phyloP scores from a whole-genome alignment of 2,329 filamentous ascomycete species.

The Fusarium cyanostomum region DNA sequence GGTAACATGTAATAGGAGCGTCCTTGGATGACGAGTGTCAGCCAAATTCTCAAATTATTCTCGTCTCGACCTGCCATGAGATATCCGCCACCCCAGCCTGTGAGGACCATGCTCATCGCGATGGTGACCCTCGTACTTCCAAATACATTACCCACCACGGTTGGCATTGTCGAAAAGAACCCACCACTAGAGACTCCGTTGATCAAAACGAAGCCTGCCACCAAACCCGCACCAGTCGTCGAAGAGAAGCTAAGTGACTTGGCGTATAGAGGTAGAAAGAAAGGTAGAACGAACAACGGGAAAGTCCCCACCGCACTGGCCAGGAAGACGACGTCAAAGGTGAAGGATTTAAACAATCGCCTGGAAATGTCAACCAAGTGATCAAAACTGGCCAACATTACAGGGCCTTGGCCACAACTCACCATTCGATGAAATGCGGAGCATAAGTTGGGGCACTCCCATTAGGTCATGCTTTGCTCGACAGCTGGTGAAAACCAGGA shows the following conservation, averaged over 20 bases:
- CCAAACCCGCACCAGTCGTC: constrained; percentile 61
- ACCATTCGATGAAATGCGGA: constrained; percentile 58
- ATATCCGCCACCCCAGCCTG: constrained; percentile 68
- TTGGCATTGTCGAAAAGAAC: constrained; percentile 71
- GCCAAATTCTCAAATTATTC: not conserved
- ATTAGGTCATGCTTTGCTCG: not conserved
- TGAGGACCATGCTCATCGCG: constrained; percentile 69
- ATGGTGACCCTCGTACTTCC: constrained; percentile 62
- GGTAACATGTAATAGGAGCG: constrained; percentile 66
- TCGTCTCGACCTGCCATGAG: constrained; percentile 56
- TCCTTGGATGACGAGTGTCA: constrained; percentile 49
- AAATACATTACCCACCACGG: constrained; percentile 67
- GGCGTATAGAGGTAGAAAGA: constrained; percentile 66
- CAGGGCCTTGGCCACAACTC: constrained; percentile 11
- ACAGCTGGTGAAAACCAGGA: not conserved
- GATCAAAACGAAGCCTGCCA: constrained; percentile 67
- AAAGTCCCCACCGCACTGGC: constrained; percentile 67
- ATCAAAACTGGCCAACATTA: not conserved
- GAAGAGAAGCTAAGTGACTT: constrained; percentile 61
- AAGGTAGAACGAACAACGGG: constrained; percentile 67
- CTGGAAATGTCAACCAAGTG: constrained; percentile 40
- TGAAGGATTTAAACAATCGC: constrained; percentile 60
- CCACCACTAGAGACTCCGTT: constrained; percentile 68
- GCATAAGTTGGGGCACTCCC: not conserved
- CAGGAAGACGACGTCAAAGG: constrained; percentile 62